Evolutionary conservation across 73 alveolate species (phyloP), one percentile per base, ranked within the genome.

Genomic region (Uronychia setigera): DNA sequence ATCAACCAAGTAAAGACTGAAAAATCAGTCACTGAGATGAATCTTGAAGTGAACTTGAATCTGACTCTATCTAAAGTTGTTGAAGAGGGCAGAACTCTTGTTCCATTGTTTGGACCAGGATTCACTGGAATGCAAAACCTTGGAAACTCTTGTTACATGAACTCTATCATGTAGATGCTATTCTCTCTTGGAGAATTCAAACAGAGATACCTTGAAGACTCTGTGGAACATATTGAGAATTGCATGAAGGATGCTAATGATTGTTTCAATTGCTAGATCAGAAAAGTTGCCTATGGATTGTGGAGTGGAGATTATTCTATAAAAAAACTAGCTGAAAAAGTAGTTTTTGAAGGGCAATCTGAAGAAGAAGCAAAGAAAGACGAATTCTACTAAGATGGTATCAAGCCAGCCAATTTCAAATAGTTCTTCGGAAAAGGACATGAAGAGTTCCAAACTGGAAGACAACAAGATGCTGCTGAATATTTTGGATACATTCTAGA

Each of bases 121-220:
- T 85, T 84, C 79, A 99, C 99, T 46, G 99, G 99, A 19, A 84
- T 99, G 82, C 99, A 97, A 87, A 99, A 99, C 87, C 88, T 99
- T 1, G 99, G 99, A 13, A 98, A 99, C 85, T 94, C 99, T 14
- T 99, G 99, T 91, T 99, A 99, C 89, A 94, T 99, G 99, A 98
- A 98, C 91, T 96, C 99, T 11, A 97, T 98, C 0, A 83, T 99
- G 32, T 98, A 99, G 90, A 92, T 95, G 30, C 92, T 99, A 33
- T 96, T 99, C 86, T 88, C 97, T 29, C 82, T 97, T 33, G 99
- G 98, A 26, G 98, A 96, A 78, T 98, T 98, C 87, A 91, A 86
- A 88, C 81, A 93, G 60, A 81, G 89, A 79, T 98, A 91, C 91
- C 85, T 59, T 74, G 92, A 85, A 79, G 87, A 83, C 35, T 97